Conservation (phyloP, 768 basidiomycete genomes). For the Hortiboletus flavorubellus region DNA sequence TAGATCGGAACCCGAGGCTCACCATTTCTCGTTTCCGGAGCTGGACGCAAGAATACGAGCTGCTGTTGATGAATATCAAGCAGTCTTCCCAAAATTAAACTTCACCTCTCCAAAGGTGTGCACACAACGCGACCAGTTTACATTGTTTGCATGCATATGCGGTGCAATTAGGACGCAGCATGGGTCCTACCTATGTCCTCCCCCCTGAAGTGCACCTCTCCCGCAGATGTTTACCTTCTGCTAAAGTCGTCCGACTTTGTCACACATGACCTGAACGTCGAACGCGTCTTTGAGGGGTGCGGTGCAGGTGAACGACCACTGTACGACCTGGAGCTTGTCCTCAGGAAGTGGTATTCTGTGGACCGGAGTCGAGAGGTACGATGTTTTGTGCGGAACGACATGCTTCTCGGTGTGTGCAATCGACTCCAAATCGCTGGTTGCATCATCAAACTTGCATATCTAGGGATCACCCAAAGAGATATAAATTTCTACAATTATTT, state of each 20-base stretch:
- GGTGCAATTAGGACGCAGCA: conserved; percentile 69
- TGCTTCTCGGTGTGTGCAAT: conserved; percentile 58
- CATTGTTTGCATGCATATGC: neutral
- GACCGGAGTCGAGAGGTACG: conserved; percentile 83
- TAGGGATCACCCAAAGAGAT: conserved; percentile 87
- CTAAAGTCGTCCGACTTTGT: conserved; percentile 93
- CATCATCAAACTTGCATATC: neutral
- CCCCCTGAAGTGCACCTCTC: conserved; percentile 82
- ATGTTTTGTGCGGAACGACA: conserved; percentile 80
- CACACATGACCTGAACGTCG: conserved; percentile 65
- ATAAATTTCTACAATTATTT: conserved; percentile 86
- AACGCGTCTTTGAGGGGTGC: conserved; percentile 68
- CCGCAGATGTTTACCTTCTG: conserved; percentile 86
- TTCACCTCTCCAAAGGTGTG: conserved; percentile 89
- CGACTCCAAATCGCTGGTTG: neutral
- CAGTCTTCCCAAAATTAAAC: conserved; percentile 94
- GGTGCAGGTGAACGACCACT: conserved; percentile 8
- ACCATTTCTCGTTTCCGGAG: conserved; percentile 70
- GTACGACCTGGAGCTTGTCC: conserved; percentile 78
- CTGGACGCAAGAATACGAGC: conserved; percentile 71
- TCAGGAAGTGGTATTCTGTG: conserved; percentile 88
- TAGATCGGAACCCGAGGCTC: conserved; percentile 33
- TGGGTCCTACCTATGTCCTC: conserved; percentile 86
- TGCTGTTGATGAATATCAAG: conserved; percentile 65
- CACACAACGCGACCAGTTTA: neutral